Conservation (phyloP, 2,329 filamentous ascomycete species). For the Paecilomyces dactylethromorphus region DNA sequence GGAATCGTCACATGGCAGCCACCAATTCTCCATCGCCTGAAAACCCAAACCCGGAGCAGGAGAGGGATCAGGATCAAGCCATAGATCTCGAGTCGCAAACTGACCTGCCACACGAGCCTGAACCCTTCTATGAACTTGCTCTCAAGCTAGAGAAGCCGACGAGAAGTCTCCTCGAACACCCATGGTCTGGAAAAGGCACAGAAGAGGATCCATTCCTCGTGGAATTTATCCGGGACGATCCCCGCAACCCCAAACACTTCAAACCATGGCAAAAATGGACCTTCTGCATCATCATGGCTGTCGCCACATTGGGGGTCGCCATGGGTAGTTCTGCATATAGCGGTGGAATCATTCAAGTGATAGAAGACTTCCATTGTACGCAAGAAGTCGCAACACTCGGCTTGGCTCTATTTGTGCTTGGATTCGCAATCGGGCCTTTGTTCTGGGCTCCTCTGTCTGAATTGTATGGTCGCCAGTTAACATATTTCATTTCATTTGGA, state of each 20-base stretch:
- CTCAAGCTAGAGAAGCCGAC: not conserved
- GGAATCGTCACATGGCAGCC: not conserved
- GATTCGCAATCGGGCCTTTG: conserved; percentile 30
- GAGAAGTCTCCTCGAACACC: not conserved
- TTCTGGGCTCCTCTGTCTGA: conserved; percentile 40
- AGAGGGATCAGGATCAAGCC: not conserved
- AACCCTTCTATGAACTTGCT: not conserved
- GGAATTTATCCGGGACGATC: not conserved
- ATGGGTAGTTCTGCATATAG: not conserved
- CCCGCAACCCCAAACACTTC: not conserved
- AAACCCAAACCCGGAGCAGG: not conserved
- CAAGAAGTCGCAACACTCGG: conserved; percentile 39
- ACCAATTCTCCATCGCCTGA: not conserved
- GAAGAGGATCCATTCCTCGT: not conserved
- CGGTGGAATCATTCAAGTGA: not conserved
- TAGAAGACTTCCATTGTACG: conserved; percentile 21
- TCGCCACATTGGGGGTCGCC: not conserved
- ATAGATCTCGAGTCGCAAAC: not conserved
- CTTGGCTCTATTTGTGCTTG: conserved; percentile 41
- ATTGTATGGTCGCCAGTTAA: conserved; percentile 39
- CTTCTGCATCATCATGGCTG: not conserved
- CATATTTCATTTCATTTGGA: conserved; percentile 37
- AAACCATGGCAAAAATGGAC: not conserved
- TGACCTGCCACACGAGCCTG: not conserved
- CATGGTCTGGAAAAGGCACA: not conserved